Base-by-base conservation (phyloP, 306 rosid genomes). In the Quercus mongolica region DNA sequence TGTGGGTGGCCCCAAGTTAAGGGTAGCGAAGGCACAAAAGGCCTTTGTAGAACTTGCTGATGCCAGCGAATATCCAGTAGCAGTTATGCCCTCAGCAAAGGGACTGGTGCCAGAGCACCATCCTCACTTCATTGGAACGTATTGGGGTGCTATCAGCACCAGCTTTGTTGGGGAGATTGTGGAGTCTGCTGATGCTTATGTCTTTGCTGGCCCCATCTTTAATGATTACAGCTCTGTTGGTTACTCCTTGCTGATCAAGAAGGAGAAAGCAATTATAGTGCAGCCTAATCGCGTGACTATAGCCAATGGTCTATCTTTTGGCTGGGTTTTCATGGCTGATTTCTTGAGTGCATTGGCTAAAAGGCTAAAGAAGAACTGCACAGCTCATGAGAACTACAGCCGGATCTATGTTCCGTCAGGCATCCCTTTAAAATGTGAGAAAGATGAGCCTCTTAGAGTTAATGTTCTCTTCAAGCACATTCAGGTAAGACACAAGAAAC, bases 221-320 rank as follows among this genome's bases (percentile, higher is more conserved):
- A 92, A 94, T 72, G 98, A 92, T 78, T 94, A 89, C 79, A 92
- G 98, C 81, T 94, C 97, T 44, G 98, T 92, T 58, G 97, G 98
- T 21, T 92, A 94, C 89, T 94, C 98, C 1, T 87, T 92, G 73
- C 84, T 92, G 82, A 76, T 90, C 75, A 87, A 90, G 83, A 92
- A 90, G 87, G 94, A 92, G 74, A 94, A 94, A 71, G 63, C 92
- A 4, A 49, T 92, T 9, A 79, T 87, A 6, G 97, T 94, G 70
- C 86, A 90, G 86, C 92, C 91, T 5, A 84, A 88, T 71, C 89
- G 97, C 7, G 96, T 90, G 75, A 94, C 94, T 28, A 74, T 94
- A 71, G 96, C 89, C 74, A 87, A 90, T 78, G 98, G 98, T 56
- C 97, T 83, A 28, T 86, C 98, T 0, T 82, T 92, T 52, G 94